Base-by-base conservation (phyloP, 2,329 filamentous ascomycete species). In the Diaporthe capsici region DNA sequence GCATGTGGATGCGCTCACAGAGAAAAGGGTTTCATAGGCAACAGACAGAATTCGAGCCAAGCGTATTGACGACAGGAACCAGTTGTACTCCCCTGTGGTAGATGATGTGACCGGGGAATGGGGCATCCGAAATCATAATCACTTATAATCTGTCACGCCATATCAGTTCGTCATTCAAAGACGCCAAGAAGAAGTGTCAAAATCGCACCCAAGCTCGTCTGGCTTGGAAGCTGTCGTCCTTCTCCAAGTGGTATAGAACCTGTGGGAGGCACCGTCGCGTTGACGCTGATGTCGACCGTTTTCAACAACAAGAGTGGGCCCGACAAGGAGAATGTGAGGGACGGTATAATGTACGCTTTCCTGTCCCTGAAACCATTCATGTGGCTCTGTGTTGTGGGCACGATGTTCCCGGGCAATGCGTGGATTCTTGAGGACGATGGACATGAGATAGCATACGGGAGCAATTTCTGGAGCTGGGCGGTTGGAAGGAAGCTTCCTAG, bases 231-330 rank as follows among this genome's bases (percentile, higher is more conserved):
- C 51, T 55, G n/a, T 55, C 51, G 12, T 55, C 25, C 51, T 55
- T 55, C 25, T 55, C 51, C n/a, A 55, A 55, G 13, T 55, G 51
- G 12, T 55, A 55, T 17, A 55, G n/a, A 25, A 55, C 12, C 51
- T 94, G 31, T 94, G 31, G 92, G 93, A 2, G 92, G 92, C 15
- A 93, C 92, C 0, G 82, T 94, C 4, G 89, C 89, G 0, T 85
- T 93, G 61, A 92, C 92, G 1, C 88, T 94, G 79, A 94, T 94
- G 92, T 88, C 91, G 13, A 88, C 89, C 8, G 91, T 94, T 2
- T 94, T 94, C 81, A 92, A 93, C 80, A 94, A 94, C 77, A 83
- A 71, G 37, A 47, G 39, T 4, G 72, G 61, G 5, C 51, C 51
- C 25, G 15, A 31, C 15, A 31, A 55, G 3, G 28, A 25, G 47